Evolutionary conservation across 768 basidiomycete genomes (phyloP), one percentile per base, ranked within the genome.

Genomic region (Dendrothele bispora): DNA sequence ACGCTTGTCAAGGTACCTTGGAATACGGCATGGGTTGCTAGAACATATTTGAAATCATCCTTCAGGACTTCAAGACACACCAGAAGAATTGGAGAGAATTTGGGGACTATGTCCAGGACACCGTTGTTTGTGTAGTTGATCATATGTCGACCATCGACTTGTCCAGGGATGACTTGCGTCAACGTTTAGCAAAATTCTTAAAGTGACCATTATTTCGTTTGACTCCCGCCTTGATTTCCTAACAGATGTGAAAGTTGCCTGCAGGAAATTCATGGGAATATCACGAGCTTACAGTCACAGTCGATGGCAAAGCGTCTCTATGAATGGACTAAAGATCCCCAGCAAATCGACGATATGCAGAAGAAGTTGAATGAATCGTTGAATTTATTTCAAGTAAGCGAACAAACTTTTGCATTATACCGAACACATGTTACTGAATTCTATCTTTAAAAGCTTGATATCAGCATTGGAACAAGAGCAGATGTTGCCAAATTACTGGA

Each of bases 311-410:
- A 25, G 25, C 35, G 34, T 7, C 11, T 39, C 12, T 46, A 7
- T 7, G 38, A 15, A 10, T 46, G 10, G 15, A 5, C 36, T 22
- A 39, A 38, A 34, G 22, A 46, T 38, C 45, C 45, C 5, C 32
- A 38, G 11, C 26, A 22, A 11, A 39, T 46, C 20, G 30, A 7
- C 6, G 35, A 34, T 6, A 46, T 46, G 45, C 35, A 25, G 45
- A 39, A n/a, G 36, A 34, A 46, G 6, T 20, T 46, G 7, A 35
- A 46, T n/a, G 24, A 20, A 7, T 22, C 22, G 5, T 39, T 46
- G 37, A 7, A 15, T n/a, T 35, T 39, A 6, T 46, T 46, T 39
- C 30, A 46, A 11, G 45, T 46, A 17, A n/a, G n/a, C n/a, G n/a
- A n/a, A n/a, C 14, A 34, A 18, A n/a, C 17, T 18, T 6, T 8